Evolutionary conservation across 352 stramenopile genomes (phyloP), one percentile per base, ranked within the genome.

Genomic region (Chrysophaeum taylorii): DNA sequence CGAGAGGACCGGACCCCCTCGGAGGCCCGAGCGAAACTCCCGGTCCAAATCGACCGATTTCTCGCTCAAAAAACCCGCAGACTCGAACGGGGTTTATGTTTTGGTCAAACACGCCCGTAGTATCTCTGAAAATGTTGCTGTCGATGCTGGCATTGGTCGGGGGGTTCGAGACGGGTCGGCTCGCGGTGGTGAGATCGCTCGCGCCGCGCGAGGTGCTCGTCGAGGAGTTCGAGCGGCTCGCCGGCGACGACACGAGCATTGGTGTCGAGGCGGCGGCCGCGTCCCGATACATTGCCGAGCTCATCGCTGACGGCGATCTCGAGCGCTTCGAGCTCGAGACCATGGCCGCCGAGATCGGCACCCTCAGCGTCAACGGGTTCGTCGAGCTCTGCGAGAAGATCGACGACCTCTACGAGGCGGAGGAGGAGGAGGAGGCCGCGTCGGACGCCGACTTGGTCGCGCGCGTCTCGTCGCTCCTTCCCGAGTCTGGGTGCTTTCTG

Each of bases 131-230:
- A n/a, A n/a, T n/a, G n/a, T n/a, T n/a, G n/a, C n/a, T n/a, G n/a
- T n/a, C n/a, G n/a, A n/a, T n/a, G n/a, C n/a, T n/a, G n/a, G n/a
- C n/a, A n/a, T n/a, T n/a, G n/a, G n/a, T n/a, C n/a, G n/a, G n/a
- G n/a, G n/a, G n/a, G n/a, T n/a, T n/a, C n/a, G n/a, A n/a, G n/a
- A n/a, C n/a, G n/a, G n/a, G n/a, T n/a, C n/a, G n/a, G n/a, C n/a
- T n/a, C n/a, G n/a, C n/a, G n/a, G n/a, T n/a, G n/a, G n/a, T n/a
- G n/a, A n/a, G n/a, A n/a, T n/a, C n/a, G 45, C 35, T 66, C 12
- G 57, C 57, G 57, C 57, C 57, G 57, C 57, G 57, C 57, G 57
- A 66, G 12, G 57, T 48, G 33, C 57, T 66, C 57, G 57, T 38
- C 12, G 57, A 31, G 12, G 31, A 66, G 35, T 66, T 43, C 57